Evolutionary conservation across 768 basidiomycete genomes (phyloP).

Genomic region (Hericium erinaceus): DNA sequence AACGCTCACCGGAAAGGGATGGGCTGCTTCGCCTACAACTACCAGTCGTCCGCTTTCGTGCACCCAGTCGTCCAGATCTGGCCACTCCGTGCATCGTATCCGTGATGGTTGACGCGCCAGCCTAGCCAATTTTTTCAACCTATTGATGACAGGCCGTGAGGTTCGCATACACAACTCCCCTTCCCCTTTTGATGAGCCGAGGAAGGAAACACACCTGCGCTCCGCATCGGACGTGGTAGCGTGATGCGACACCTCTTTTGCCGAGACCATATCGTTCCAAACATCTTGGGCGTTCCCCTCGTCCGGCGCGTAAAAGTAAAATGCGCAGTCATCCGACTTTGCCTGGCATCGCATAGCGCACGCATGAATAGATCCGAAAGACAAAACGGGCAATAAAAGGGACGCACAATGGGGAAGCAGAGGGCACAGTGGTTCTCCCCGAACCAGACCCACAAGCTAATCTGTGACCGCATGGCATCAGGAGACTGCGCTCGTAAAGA

Average conservation of each 20-base stretch:
- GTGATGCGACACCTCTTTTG: slow-evolving; percentile 6
- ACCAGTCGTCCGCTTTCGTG: slow-evolving; percentile 21
- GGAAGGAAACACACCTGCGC: slow-evolving; percentile 7
- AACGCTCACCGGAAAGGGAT: slow-evolving; percentile 25
- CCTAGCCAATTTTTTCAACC: slow-evolving; percentile 13
- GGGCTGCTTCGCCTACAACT: slow-evolving; percentile 28
- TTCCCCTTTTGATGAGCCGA: neutral
- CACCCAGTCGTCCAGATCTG: slow-evolving; percentile 24
- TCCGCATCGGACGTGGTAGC: slow-evolving; percentile 1
- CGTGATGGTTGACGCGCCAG: slow-evolving; percentile 13
- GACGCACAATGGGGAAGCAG: slow-evolving; percentile 12
- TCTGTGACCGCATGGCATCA: neutral
- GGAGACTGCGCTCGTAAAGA: neutral
- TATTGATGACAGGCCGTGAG: neutral
- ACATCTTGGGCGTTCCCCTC: slow-evolving; percentile 5
- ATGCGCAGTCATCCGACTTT: slow-evolving; percentile 13
- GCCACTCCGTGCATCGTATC: slow-evolving; percentile 13
- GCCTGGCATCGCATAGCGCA: slow-evolving; percentile 1
- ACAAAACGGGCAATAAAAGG: neutral
- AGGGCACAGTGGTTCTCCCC: slow-evolving; percentile 12
- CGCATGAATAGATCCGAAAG: neutral
- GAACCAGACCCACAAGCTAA: slow-evolving; percentile 12
- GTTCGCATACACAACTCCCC: too few relatives aligned
- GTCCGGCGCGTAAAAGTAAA: slow-evolving; percentile 18
- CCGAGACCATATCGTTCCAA: slow-evolving; percentile 9